These are phyloP conservation scores for Boletus insuetus DNA, from an alignment of 768 basidiomycete species.

Conservation along the genomic window DNA sequence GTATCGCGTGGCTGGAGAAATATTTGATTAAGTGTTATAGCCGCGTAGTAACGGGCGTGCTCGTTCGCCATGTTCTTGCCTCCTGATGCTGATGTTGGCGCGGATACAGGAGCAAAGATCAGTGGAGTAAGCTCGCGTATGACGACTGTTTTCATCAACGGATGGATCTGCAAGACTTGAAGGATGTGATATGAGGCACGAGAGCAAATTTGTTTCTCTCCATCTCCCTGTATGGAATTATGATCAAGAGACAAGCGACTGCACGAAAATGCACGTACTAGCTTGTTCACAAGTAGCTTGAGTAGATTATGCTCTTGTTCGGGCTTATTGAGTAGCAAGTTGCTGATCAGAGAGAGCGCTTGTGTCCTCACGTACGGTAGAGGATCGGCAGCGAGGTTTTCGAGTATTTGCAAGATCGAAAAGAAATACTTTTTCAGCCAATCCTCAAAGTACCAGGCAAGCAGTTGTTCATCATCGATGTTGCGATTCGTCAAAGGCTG, in stretches of 20 bases:
- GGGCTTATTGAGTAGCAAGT: conserved; percentile 82
- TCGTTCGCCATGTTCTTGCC: conserved; percentile 45
- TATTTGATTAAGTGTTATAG: conserved; percentile 94
- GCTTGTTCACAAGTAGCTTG: conserved; percentile 89
- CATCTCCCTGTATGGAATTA: conserved; percentile 64
- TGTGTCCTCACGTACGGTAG: conserved; percentile 87
- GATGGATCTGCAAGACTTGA: conserved; percentile 85
- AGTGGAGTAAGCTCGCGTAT: conserved; percentile 83
- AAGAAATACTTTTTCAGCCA: conserved; percentile 99
- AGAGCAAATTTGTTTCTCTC: conserved; percentile 82
- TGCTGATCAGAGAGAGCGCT: conserved; percentile 71
- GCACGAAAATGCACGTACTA: conserved; percentile 46
- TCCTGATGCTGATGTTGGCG: conserved; percentile 10
- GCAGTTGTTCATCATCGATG: conserved; percentile 67
- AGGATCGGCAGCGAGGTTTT: conserved; percentile 82
- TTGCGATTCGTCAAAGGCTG: conserved; percentile 68
- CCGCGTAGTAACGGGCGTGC: conserved; percentile 88
- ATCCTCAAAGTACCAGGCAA: conserved; percentile 93
- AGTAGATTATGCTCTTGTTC: conserved; percentile 98
- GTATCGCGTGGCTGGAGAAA: conserved; percentile 66
- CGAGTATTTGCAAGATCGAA: conserved; percentile 82
- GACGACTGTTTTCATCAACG: conserved; percentile 87
- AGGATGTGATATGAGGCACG: conserved; percentile 88
- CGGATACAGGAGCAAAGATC: conserved; percentile 43
- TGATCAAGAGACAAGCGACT: neutral